A percentile compares a stretch with the other conserved stretches of the same genome.
phyloP scores from a whole-genome alignment of 306 rosid species.

The Acacia melanoxylon region DNA sequence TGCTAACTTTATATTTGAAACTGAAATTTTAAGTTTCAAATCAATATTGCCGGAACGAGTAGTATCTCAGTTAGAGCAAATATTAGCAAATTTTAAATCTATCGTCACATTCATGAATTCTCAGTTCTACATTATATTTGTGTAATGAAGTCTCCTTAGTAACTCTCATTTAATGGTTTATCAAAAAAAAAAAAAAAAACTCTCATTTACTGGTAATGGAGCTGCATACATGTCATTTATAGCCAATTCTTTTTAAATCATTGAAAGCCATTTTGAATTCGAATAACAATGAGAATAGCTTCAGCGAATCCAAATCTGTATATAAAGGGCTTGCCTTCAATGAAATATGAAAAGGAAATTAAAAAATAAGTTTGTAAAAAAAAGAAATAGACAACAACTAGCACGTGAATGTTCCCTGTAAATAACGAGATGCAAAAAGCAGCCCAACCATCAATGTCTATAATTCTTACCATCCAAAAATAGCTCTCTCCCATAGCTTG shows the following conservation, averaged over 20 bases:
- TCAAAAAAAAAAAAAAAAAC: too few relatives aligned
- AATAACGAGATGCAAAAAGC: slow-evolving; percentile 5
- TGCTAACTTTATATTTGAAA: not conserved
- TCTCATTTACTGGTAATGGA: not conserved
- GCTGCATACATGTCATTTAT: not conserved
- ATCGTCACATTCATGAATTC: not conserved
- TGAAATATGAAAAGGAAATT: not conserved
- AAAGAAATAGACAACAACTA: not conserved
- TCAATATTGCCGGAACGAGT: slow-evolving; percentile 1
- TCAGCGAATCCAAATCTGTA: slow-evolving; percentile 21
- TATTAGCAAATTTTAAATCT: not conserved
- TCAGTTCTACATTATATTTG: not conserved
- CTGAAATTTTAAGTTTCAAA: not conserved
- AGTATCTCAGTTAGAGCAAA: not conserved
- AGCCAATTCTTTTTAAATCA: not conserved
- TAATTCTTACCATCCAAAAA: slow-evolving; percentile 24
- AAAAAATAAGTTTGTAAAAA: not conserved
- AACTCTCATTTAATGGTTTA: not conserved
- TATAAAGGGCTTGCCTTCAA: slow-evolving; percentile 11
- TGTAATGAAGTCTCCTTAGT: not conserved
- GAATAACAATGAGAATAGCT: not conserved
- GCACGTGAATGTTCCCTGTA: not conserved
- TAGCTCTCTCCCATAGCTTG: slow-evolving; percentile 15
- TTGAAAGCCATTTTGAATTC: not conserved
- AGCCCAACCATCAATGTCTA: not conserved